These are phyloP conservation scores for Scedosporium aurantiacum DNA, from an alignment of 2,329 filamentous ascomycete species.

Conservation along the genomic window DNA sequence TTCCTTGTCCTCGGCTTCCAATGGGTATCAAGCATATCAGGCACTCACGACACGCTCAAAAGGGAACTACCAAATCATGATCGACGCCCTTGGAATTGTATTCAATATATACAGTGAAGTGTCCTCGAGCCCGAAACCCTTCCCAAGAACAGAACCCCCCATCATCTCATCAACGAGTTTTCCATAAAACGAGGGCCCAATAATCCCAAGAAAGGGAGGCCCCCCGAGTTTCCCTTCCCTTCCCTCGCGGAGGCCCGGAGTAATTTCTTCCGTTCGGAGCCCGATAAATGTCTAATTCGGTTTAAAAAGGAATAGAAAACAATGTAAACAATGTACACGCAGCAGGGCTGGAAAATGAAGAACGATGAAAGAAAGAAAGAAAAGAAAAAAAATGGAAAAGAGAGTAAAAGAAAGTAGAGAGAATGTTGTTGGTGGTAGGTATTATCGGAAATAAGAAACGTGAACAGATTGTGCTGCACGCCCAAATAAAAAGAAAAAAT, in stretches of 20 bases:
- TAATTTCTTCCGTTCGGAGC: background rate
- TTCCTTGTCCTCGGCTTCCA: too few relatives aligned
- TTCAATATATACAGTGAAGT: background rate
- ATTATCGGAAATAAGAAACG: background rate
- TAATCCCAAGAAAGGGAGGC: too few relatives aligned
- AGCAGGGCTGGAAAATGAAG: background rate
- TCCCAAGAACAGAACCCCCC: background rate
- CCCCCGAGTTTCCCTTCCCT: background rate
- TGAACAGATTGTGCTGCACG: background rate
- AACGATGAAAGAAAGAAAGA: background rate
- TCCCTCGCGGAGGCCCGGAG: background rate
- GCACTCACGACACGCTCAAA: too few relatives aligned
- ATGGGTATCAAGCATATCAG: too few relatives aligned
- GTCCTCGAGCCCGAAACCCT: background rate
- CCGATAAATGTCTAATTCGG: background rate
- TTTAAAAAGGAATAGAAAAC: background rate
- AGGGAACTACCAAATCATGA: background rate
- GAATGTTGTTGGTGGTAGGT: background rate
- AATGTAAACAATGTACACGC: slow-evolving; percentile 1
- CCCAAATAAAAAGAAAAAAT: background rate
- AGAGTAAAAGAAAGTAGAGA: slow-evolving; percentile 1
- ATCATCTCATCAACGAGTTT: background rate
- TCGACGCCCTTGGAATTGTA: background rate
- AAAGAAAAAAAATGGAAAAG: background rate
- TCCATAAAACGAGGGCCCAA: too few relatives aligned